These are phyloP conservation scores for Lagerstroemia speciosa DNA, from an alignment of 345 rosid genomes.

Conservation along the genomic window DNA sequence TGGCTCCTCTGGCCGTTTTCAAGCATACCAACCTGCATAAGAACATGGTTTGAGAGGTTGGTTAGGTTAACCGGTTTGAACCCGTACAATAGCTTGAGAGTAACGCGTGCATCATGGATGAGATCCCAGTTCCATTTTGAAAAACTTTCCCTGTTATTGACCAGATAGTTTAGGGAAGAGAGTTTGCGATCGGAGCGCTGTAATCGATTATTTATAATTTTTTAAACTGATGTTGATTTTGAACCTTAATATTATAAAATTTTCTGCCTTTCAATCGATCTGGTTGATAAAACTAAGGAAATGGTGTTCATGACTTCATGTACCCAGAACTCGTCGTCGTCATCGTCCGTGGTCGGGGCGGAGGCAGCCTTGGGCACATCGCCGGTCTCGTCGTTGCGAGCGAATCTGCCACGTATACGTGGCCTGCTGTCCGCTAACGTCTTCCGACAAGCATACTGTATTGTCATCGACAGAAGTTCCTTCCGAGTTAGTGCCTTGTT, in stretches of 20 bases:
- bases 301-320: neutral
- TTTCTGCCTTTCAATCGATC: neutral
- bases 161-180: no score
- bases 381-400: slow-evolving; percentile 68
- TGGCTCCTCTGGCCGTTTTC: neutral
- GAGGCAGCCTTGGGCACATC: slow-evolving; percentile 50
- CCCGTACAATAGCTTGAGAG: no score
- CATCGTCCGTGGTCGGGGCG: slow-evolving; percentile 47
- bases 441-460: slow-evolving; percentile 82
- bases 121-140: neutral
- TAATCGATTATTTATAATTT: no score
- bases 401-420: slow-evolving; percentile 93
- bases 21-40: neutral
- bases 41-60: neutral
- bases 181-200: no score
- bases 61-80: no score
- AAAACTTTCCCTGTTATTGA: no score
- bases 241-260: no score
- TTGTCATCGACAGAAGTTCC: neutral
- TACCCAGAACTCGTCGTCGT: slow-evolving; percentile 69
- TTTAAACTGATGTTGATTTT: no score
- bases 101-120: neutral
- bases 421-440: slow-evolving; percentile 91
- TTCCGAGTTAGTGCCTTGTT: neutral
- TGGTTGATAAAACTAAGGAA: neutral